These are phyloP conservation scores for Hymenoscyphus fraxineus DNA, from an alignment of 2,329 filamentous ascomycete genomes.

Conservation along the genomic window DNA sequence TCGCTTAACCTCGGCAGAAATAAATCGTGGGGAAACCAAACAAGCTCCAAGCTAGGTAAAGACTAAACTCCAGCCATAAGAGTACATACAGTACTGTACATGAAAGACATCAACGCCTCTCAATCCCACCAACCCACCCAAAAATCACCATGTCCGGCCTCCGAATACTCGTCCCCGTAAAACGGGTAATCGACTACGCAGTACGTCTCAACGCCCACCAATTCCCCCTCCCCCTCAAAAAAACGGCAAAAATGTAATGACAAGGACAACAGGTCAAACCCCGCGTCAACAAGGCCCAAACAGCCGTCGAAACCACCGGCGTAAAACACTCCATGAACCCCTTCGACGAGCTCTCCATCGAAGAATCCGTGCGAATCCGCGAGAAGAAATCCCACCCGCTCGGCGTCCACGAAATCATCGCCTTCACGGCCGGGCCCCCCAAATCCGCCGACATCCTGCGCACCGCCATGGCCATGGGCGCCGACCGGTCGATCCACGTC, in stretches of 20 bases:
- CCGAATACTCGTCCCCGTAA: slow-evolving; percentile 75
- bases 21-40: not conserved
- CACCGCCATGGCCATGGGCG: slow-evolving; percentile 98
- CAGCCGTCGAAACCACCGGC: slow-evolving; percentile 84
- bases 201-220: slow-evolving; percentile 45
- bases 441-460: slow-evolving; percentile 87
- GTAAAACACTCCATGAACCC: slow-evolving; percentile 99
- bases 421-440: slow-evolving; percentile 80
- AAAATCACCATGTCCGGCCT: slow-evolving; percentile 54
- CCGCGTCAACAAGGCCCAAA: slow-evolving; percentile 68
- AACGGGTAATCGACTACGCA: slow-evolving; percentile 84
- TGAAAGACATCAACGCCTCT: not conserved
- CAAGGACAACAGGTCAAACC: slow-evolving; percentile 55
- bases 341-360: slow-evolving; percentile 96
- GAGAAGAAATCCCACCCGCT: slow-evolving; percentile 71
- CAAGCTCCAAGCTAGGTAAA: not conserved
- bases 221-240: not conserved
- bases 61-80: not conserved
- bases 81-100: too few species aligned
- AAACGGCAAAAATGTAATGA: not conserved
- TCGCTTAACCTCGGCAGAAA: slow-evolving; percentile 1
- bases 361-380: slow-evolving; percentile 91
- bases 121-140: not conserved
- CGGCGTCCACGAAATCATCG: slow-evolving; percentile 87
- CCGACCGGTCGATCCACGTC: slow-evolving; percentile 86